Evolutionary conservation across 257 asterid species (phyloP), one percentile per base, ranked within the genome.

Genomic region (Solanum verrucosum): DNA sequence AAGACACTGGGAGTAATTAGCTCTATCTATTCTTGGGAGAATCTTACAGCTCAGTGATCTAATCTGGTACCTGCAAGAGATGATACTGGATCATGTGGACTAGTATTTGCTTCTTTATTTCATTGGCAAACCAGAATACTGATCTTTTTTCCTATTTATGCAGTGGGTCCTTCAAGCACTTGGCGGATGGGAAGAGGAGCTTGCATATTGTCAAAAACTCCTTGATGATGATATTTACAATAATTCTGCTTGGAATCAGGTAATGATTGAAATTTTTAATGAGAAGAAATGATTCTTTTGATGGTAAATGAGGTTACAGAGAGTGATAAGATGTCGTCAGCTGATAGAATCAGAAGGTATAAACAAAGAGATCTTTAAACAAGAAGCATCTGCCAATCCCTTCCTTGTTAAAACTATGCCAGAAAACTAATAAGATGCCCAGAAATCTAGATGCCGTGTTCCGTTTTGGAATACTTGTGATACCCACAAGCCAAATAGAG

Each of bases 221-320:
- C 97, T 95, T 16, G 93, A 93, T 85, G 95, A 94, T 68, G 99
- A 97, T 86, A 88, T 95, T 88, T 97, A 90, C 89, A 97, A 97
- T 87, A 96, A 97, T 89, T 97, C 99, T 88, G 99, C 99, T 70
- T 97, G 99, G 99, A 97, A 96, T 96, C 99, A 97, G 98, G 99
- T 97, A 87, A n/a, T 25, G 12, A 37, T 85, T 87, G 31, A 77
- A 5, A 14, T 59, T 59, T 46, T 46, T 27, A 27, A 46, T 81
- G 68, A 81, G 42, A 49, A 46, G 65, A 46, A 81, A 46, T 79
- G 5, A 82, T 82, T 18, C 11, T 46, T 23, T 49, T 82, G 68
- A 49, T 46, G 6, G 31, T 49, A 49, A 82, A 49, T 21, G 86
- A 49, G 35, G 35, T 56, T 52, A 18, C 21, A 27, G 40, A 49